Conservation (phyloP, 208 protist species). For the Trypanosoma melophagium region DNA sequence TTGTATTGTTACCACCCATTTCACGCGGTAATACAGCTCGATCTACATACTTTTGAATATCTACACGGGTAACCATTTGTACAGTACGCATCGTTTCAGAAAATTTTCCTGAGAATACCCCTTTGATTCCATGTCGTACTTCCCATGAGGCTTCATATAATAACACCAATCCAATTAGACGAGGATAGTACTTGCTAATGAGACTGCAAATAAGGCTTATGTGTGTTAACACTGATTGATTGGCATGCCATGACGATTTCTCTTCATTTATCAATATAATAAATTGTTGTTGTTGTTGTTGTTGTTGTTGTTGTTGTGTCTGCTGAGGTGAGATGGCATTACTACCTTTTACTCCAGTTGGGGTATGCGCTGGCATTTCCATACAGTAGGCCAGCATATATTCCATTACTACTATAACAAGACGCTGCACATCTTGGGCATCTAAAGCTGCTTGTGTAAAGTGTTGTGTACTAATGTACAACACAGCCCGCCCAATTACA, state of each 20-base stretch:
- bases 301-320: not conserved
- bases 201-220: conserved; percentile 39
- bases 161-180: conserved; percentile 54
- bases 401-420: conserved; percentile 64
- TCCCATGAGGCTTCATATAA: conserved; percentile 53
- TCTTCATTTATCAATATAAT: conserved; percentile 70
- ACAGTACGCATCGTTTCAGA: conserved; percentile 36
- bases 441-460: conserved; percentile 40
- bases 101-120: conserved; percentile 33
- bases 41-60: conserved; percentile 57
- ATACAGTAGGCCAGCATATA: conserved; percentile 67
- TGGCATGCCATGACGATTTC: conserved; percentile 34
- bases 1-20: conserved; percentile 44
- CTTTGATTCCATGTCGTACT: conserved; percentile 51
- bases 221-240: conserved; percentile 41
- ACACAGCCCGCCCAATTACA: conserved; percentile 33
- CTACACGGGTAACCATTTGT: conserved; percentile 49
- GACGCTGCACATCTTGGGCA: conserved; percentile 49
- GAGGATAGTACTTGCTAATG: conserved; percentile 75
- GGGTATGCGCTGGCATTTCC: conserved; percentile 20
- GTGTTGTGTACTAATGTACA: conserved; percentile 50
- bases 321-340: too few species aligned
- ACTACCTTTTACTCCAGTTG: conserved; percentile 3
- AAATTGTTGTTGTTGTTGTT: conserved; percentile 44
- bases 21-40: conserved; percentile 38